phyloP scores from a whole-genome alignment of 441 rosid species.

The Lepidium campestre region DNA sequence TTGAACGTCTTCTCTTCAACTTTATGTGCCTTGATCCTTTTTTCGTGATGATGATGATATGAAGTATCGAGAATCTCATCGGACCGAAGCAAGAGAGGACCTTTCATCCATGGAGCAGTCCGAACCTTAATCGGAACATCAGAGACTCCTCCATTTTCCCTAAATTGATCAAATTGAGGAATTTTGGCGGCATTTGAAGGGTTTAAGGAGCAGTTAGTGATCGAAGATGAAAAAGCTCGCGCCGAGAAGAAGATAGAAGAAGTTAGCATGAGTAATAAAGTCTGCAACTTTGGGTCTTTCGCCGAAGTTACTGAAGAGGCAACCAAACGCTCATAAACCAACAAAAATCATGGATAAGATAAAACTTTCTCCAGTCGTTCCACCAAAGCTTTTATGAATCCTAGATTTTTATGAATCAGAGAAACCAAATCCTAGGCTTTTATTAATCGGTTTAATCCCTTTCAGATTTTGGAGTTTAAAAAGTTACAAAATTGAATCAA shows the following conservation, averaged over 20 bases:
- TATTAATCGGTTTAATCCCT: neutral
- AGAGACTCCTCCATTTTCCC: conserved; percentile 16
- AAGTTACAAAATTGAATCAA: too few species aligned
- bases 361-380: neutral
- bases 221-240: conserved; percentile 19
- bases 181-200: conserved; percentile 14
- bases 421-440: too few species aligned
- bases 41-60: conserved; percentile 22
- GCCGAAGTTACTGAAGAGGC: neutral
- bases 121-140: conserved; percentile 40
- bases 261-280: conserved; percentile 27
- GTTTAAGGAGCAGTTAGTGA: conserved; percentile 27
- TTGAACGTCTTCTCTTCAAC: conserved; percentile 46
- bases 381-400: neutral
- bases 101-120: conserved; percentile 76
- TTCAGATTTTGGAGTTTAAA: neutral
- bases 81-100: conserved; percentile 50
- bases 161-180: neutral
- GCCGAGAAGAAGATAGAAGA: conserved; percentile 25
- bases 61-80: conserved; percentile 36
- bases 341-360: conserved; percentile 9
- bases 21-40: conserved; percentile 8
- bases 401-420: too few species aligned
- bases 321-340: neutral
- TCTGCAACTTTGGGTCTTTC: conserved; percentile 15